Conservation (phyloP, 2,329 filamentous ascomycete genomes). For the Colletotrichum sp. region DNA sequence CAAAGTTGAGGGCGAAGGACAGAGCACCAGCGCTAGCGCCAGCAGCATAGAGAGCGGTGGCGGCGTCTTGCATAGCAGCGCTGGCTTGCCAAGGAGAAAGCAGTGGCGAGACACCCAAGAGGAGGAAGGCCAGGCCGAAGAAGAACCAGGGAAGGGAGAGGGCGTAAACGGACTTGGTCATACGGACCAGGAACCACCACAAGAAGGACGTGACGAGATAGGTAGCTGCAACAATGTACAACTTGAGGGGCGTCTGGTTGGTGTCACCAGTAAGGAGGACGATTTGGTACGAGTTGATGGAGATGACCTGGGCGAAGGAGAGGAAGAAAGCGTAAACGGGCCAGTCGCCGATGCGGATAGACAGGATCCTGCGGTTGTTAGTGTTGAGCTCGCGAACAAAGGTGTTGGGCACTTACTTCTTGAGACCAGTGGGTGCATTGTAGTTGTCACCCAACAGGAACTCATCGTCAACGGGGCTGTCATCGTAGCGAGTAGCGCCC, state of each 20-base stretch:
- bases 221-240: constrained; percentile 65
- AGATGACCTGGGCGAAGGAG: constrained; percentile 66
- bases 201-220: constrained; percentile 62
- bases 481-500: constrained; percentile 22
- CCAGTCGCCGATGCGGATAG: constrained; percentile 66
- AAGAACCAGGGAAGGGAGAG: constrained; percentile 67
- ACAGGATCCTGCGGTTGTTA: constrained; percentile 34
- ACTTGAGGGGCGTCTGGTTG: constrained; percentile 61
- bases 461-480: constrained; percentile 35
- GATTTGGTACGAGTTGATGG: constrained; percentile 72
- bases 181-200: constrained; percentile 69
- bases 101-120: constrained; percentile 68
- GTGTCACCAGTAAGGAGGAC: constrained; percentile 69
- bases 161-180: constrained; percentile 59
- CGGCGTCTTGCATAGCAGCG: constrained; percentile 61
- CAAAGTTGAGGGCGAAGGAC: constrained; percentile 72
- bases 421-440: constrained; percentile 59
- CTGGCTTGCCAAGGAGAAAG: constrained; percentile 40
- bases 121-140: constrained; percentile 66
- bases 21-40: constrained; percentile 68
- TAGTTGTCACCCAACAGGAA: constrained; percentile 64
- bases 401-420: constrained; percentile 47
- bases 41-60: constrained; percentile 64
- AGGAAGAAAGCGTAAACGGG: constrained; percentile 67
- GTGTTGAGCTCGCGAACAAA: not conserved